phyloP scores from a whole-genome alignment of 768 basidiomycete species.

The Suillus fuscotomentosus region DNA sequence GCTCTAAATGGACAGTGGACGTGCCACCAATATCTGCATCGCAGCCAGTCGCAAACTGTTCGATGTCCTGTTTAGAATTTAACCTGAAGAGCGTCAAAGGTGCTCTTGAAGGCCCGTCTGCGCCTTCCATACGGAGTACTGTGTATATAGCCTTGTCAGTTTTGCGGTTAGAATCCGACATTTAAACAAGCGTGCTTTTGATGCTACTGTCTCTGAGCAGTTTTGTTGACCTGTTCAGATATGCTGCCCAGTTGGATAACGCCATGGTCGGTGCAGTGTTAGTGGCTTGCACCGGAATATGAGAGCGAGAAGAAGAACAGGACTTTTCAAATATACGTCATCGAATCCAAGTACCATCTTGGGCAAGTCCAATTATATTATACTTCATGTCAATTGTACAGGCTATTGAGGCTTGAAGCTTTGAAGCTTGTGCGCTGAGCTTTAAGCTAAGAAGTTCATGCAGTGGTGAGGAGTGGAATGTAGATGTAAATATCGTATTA shows the following conservation, averaged over 20 bases:
- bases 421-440: not conserved
- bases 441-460: not conserved
- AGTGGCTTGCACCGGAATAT: not conserved
- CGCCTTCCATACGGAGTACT: conserved; percentile 80
- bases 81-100: conserved; percentile 70
- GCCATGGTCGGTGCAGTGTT: conserved; percentile 18
- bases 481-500: not conserved
- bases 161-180: conserved; percentile 3
- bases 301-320: not conserved
- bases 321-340: not conserved
- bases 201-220: conserved; percentile 39
- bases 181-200: conserved; percentile 35
- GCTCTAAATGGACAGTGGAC: conserved; percentile 73
- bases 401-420: not conserved
- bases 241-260: conserved; percentile 24
- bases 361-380: not conserved
- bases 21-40: conserved; percentile 88
- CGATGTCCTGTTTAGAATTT: conserved; percentile 55
- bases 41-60: conserved; percentile 73
- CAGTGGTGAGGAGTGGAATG: not conserved
- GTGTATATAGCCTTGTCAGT: conserved; percentile 13
- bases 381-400: not conserved
- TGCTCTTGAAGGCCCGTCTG: conserved; percentile 55
- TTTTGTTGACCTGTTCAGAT: conserved; percentile 39
- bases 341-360: not conserved